Percentiles rank a stretch among this genome's conserved stretches.
phyloP scores from a whole-genome alignment of 805 yeast genomes.

The Myxozyma nipponensis region DNA sequence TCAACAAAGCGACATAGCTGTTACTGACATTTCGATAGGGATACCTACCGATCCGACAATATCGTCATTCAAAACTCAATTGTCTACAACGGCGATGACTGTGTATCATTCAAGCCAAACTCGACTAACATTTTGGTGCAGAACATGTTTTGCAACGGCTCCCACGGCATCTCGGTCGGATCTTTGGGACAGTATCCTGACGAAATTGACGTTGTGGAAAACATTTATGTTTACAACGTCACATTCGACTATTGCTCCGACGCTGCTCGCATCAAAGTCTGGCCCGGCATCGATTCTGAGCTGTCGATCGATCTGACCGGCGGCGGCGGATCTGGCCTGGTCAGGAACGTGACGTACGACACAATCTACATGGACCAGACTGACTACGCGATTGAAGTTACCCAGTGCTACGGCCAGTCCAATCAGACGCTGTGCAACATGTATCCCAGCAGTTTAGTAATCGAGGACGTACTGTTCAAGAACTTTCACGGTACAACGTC shows the following conservation, averaged over 20 bases:
- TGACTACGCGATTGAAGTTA: constrained; percentile 1
- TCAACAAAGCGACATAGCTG: too few species aligned
- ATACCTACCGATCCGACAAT: not conserved
- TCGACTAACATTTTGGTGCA: not conserved
- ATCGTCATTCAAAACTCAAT: not conserved
- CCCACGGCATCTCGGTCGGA: constrained; percentile 2
- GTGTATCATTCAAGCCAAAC: constrained; percentile 1
- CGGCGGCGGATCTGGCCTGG: not conserved
- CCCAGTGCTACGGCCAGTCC: constrained; percentile 1
- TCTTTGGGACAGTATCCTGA: not conserved
- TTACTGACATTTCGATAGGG: too few species aligned
- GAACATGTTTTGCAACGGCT: not conserved
- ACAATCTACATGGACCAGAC: not conserved
- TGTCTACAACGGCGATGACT: not conserved
- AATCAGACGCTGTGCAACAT: not conserved
- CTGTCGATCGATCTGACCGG: not conserved
- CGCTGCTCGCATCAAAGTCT: constrained; percentile 1
- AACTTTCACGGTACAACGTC: not conserved
- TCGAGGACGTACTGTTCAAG: not conserved
- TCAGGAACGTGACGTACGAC: not conserved
- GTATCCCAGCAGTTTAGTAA: not conserved
- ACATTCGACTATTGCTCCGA: not conserved
- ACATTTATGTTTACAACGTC: not conserved
- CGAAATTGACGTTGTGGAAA: not conserved
- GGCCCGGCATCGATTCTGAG: not conserved